Evolutionary conservation across 2,329 filamentous ascomycete species (phyloP), one percentile per base, ranked within the genome.

Genomic region (Cadophora luteo-olivacea): DNA sequence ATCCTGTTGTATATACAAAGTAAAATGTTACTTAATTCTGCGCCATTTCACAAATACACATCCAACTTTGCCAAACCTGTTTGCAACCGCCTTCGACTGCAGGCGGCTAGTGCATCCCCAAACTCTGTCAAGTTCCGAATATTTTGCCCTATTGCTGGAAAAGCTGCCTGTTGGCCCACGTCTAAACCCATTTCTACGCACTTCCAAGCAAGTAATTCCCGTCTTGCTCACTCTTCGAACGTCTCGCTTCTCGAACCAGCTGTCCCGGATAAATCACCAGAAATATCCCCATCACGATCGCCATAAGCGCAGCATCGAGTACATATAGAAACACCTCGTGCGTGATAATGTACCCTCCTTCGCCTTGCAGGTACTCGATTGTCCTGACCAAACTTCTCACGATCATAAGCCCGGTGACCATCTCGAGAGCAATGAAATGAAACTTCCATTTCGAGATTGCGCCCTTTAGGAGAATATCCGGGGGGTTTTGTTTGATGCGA

Each of bases 241-340:
- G 14, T 1, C 60, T 29, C 11, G 60, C 41, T 19, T 36, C 14
- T 41, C 48, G 45, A 36, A 62, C 32, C 9, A 62, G 49, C 45
- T 22, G 6, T 8, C 60, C 60, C 9, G 60, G 60, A 22, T 62
- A 49, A 32, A 62, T 2, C 2, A 51, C 25, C 22, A 49, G 9
- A 36, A 62, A 62, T 7, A 45, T 14, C 60, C 48, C 25, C 41
- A 49, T 49, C 9, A 51, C 60, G 29, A 62, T 22, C 1, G 49
- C 45, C 60, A 62, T 49, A 16, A 52, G 25, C 5, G 25, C 24
- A 16, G 60, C 60, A 52, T 62, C 60, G 41, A 62, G 51, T 5
- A 32, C 16, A 62, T 62, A 62, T 12, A 62, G 29, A n/a, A 62
- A 32, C 4, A 52, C 5, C 25, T 62, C 60, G 48, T 62, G 60